Percentiles rank a stretch among this genome's conserved stretches.
Evolutionary conservation across 1,139 yeast species (phyloP).

Genomic region (Saccharomyces hybrid): DNA sequence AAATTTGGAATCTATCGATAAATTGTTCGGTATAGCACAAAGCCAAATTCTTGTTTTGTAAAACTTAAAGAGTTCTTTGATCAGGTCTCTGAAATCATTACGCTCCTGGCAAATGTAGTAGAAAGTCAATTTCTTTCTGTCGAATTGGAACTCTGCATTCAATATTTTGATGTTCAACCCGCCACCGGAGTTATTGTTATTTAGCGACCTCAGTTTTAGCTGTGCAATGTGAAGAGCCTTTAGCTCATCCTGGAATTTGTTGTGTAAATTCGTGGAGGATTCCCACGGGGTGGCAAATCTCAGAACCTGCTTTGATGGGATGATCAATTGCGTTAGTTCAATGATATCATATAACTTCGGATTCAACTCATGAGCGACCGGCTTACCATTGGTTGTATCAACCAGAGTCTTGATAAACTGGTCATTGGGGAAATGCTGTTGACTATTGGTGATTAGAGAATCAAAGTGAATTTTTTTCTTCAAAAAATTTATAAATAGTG

Average conservation of each 20-base stretch:
- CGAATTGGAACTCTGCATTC: constrained; percentile 92
- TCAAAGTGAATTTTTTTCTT: constrained; percentile 47
- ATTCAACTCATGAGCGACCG: constrained; percentile 16
- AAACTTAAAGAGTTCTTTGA: constrained; percentile 82
- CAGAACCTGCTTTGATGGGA: constrained; percentile 61
- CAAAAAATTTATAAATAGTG: constrained; percentile 69
- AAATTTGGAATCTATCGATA: constrained; percentile 26
- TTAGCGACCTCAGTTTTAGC: constrained; percentile 29
- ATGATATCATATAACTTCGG: constrained; percentile 31
- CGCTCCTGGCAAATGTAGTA: constrained; percentile 67
- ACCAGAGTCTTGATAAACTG: constrained; percentile 25
- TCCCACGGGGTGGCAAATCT: constrained; percentile 40
- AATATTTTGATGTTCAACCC: constrained; percentile 39
- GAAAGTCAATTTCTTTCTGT: constrained; percentile 85
- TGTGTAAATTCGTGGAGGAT: constrained; percentile 31
- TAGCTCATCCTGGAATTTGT: constrained; percentile 36
- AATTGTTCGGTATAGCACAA: constrained; percentile 60
- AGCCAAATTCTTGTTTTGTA: constrained; percentile 97
- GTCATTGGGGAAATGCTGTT: constrained; percentile 26
- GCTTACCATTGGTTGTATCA: constrained; percentile 19
- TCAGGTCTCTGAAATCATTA: constrained; percentile 86
- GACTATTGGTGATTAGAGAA: constrained; percentile 27
- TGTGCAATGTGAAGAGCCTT: constrained; percentile 40
- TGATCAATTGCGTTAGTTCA: constrained; percentile 31
- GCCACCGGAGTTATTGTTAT: constrained; percentile 6